A percentile compares a stretch with the other conserved stretches of the same genome.
These are phyloP conservation scores for Reticulascus tulasneorum DNA, from an alignment of 2,329 filamentous ascomycete genomes.

Conservation along the genomic window DNA sequence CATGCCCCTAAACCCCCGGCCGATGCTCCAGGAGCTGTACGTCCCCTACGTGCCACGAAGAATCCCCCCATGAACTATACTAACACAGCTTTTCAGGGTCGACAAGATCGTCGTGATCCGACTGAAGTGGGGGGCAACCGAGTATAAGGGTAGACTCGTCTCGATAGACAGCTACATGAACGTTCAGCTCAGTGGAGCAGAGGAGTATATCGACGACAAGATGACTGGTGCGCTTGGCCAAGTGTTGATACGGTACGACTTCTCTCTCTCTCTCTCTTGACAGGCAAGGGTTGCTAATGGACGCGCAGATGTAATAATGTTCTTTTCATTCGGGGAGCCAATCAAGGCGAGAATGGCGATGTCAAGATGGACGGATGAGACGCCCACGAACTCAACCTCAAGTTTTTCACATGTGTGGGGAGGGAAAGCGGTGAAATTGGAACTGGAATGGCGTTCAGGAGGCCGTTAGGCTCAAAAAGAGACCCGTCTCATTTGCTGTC, in stretches of 20 bases:
- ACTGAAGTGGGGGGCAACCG: conserved; percentile 96
- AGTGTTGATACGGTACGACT: conserved; percentile 76
- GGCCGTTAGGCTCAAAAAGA: background rate
- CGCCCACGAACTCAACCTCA: background rate
- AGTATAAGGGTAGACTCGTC: conserved; percentile 92
- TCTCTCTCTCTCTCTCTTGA: conserved; percentile 1
- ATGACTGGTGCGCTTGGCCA: conserved; percentile 80
- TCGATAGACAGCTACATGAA: conserved; percentile 99
- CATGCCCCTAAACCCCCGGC: conserved; percentile 93
- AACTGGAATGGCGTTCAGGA: conserved; percentile 2
- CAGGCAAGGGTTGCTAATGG: background rate
- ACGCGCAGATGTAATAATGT: conserved; percentile 82
- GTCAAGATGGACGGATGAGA: conserved; percentile 54
- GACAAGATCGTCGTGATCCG: conserved; percentile 88
- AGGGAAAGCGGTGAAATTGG: background rate
- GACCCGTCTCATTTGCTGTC: no score
- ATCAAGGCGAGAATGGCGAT: conserved; percentile 46
- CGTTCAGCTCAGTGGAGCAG: conserved; percentile 83
- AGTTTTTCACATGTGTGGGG: background rate
- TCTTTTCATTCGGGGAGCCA: conserved; percentile 74
- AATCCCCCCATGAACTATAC: conserved; percentile 1
- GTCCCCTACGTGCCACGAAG: conserved; percentile 27
- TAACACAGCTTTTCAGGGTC: conserved; percentile 50
- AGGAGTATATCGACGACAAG: conserved; percentile 89
- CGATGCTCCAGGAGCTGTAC: conserved; percentile 89